These are phyloP conservation scores for Colletotrichum sp. DNA, from an alignment of 2,329 filamentous ascomycete species.

Conservation along the genomic window DNA sequence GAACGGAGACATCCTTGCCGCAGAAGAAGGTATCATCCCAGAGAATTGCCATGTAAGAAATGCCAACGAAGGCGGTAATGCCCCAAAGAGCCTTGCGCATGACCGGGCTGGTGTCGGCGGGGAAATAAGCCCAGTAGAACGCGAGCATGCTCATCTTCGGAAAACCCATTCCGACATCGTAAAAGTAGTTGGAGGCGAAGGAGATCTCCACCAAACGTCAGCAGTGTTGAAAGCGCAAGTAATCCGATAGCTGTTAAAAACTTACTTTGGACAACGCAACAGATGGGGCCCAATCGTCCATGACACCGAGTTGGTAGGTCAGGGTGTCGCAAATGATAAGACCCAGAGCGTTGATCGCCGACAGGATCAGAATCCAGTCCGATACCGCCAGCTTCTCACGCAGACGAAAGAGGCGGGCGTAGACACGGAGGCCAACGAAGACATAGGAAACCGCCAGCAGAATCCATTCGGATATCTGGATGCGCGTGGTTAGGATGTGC, in stretches of 20 bases:
- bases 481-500: background rate
- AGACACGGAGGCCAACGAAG: conserved; percentile 34
- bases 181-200: conserved; percentile 40
- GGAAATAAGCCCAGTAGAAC: conserved; percentile 40
- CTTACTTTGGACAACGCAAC: conserved; percentile 36
- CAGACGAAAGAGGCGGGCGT: conserved; percentile 33
- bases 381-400: conserved; percentile 33
- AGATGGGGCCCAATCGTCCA: conserved; percentile 33
- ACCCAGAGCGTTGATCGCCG: conserved; percentile 33
- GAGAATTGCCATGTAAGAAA: conserved; percentile 34
- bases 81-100: conserved; percentile 34
- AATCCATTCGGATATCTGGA: conserved; percentile 38
- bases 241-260: background rate
- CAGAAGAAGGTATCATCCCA: conserved; percentile 40
- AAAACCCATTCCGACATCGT: conserved; percentile 40
- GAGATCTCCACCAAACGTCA: conserved; percentile 28
- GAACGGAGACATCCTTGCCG: conserved; percentile 34
- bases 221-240: background rate
- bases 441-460: conserved; percentile 28
- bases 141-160: conserved; percentile 40
- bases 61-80: conserved; percentile 34
- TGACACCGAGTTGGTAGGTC: conserved; percentile 33
- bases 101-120: conserved; percentile 23
- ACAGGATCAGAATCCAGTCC: conserved; percentile 31
- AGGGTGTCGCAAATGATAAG: conserved; percentile 39